Evolutionary conservation across 2,329 filamentous ascomycete genomes (phyloP).

Genomic region (Stagonosporopsis chrysanthemi): DNA sequence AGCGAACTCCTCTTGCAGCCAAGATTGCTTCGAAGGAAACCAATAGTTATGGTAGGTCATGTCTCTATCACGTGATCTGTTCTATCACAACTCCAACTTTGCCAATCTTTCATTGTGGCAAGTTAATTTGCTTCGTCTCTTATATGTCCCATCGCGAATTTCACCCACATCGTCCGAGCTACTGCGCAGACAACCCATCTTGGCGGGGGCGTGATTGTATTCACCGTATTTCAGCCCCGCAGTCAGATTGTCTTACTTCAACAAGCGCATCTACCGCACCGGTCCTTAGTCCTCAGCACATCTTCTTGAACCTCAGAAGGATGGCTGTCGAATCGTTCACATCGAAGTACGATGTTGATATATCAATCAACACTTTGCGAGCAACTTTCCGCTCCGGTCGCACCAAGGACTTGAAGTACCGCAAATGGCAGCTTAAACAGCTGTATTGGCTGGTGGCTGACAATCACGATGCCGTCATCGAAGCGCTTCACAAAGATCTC

Average conservation of each 20-base stretch:
- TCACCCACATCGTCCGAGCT: background rate
- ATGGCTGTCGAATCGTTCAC: background rate
- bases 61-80: no score
- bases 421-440: slow-evolving; percentile 11
- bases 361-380: background rate
- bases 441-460: slow-evolving; percentile 7
- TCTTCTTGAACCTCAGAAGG: background rate
- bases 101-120: background rate
- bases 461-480: background rate
- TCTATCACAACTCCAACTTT: no score
- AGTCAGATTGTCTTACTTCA: background rate
- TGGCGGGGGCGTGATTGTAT: background rate
- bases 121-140: background rate
- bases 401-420: slow-evolving; percentile 3
- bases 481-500: background rate
- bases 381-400: background rate
- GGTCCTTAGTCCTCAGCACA: background rate
- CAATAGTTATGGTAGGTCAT: background rate
- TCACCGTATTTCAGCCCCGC: background rate
- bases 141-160: background rate
- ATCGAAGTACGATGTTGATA: background rate
- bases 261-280: background rate
- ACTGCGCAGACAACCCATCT: background rate
- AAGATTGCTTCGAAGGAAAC: no score
- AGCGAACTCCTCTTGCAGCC: no score